Percentiles rank a stretch among this genome's conserved stretches.
Evolutionary conservation across 805 yeast species (phyloP).

Genomic region (Kodamaea neixiangensis): DNA sequence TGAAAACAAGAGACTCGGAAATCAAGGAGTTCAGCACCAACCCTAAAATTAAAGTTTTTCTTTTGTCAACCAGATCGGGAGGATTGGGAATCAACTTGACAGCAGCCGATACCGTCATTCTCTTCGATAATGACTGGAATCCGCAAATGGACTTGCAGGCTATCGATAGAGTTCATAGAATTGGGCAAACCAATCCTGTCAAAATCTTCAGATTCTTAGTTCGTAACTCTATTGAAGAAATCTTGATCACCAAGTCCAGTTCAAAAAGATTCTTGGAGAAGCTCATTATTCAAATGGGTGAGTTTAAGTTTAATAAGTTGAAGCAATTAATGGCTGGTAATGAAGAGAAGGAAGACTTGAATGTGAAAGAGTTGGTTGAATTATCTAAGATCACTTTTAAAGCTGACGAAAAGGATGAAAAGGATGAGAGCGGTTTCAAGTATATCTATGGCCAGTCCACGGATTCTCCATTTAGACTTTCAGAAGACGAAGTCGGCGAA

Average conservation of each 20-base stretch:
- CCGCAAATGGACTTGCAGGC: constrained; percentile 97
- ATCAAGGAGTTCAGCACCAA: constrained; percentile 52
- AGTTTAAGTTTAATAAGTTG: constrained; percentile 33
- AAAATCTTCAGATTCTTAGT: constrained; percentile 76
- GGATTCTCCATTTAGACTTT: constrained; percentile 18
- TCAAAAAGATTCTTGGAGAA: constrained; percentile 78
- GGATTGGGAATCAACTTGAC: constrained; percentile 88
- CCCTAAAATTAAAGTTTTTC: constrained; percentile 47
- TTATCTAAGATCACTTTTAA: constrained; percentile 9
- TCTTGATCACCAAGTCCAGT: constrained; percentile 74
- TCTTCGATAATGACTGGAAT: constrained; percentile 95
- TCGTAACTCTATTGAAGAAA: constrained; percentile 79
- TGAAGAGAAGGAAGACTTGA: constrained; percentile 18
- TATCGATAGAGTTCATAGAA: constrained; percentile 91
- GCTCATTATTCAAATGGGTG: constrained; percentile 53
- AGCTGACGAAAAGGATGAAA: constrained; percentile 6
- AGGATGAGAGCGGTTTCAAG: constrained; percentile 6
- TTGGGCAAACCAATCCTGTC: constrained; percentile 87
- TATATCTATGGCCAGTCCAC: neutral
- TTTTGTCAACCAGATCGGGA: constrained; percentile 90
- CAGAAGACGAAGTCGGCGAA: constrained; percentile 48
- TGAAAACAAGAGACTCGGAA: constrained; percentile 62
- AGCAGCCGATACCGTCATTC: constrained; percentile 84
- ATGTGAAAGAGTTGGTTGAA: constrained; percentile 16
- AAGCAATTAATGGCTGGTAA: constrained; percentile 20